Conservation (phyloP, 345 rosid species). For the Lagerstroemia speciosa region DNA sequence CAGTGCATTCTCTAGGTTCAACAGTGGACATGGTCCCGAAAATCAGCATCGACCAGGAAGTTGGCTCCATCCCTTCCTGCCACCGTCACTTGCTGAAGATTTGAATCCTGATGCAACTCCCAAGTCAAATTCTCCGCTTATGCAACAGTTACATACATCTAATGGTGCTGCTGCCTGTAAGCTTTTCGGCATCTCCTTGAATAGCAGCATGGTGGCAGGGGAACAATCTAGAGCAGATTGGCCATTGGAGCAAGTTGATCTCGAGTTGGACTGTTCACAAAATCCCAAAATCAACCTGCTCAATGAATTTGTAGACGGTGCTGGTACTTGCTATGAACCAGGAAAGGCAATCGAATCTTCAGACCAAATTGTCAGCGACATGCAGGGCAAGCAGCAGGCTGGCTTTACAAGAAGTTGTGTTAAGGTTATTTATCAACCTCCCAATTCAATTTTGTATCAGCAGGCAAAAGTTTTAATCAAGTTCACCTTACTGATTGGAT, state of each 20-base stretch:
- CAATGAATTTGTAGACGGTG: not conserved
- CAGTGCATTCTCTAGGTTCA: conserved; percentile 17
- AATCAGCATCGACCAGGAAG: conserved; percentile 20
- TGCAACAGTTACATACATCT: conserved; percentile 24
- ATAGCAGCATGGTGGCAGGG: conserved; percentile 15
- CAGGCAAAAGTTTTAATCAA: not conserved
- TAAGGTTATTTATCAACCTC: conserved; percentile 23
- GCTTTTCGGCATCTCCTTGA: conserved; percentile 44
- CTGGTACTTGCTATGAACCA: conserved; percentile 14
- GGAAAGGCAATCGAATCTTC: conserved; percentile 20
- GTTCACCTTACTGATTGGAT: not conserved
- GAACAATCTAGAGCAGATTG: conserved; percentile 8
- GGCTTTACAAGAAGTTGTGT: conserved; percentile 38
- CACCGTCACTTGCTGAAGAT: conserved; percentile 18
- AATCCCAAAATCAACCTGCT: conserved; percentile 19
- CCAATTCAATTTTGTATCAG: not conserved
- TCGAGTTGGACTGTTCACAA: conserved; percentile 11
- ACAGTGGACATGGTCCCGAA: conserved; percentile 11
- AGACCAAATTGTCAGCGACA: conserved; percentile 17
- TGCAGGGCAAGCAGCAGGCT: conserved; percentile 20
- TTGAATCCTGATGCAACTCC: conserved; percentile 10
- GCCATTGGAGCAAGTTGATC: conserved; percentile 10
- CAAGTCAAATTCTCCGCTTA: conserved; percentile 10
- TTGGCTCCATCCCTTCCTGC: conserved; percentile 25
- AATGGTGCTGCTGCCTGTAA: conserved; percentile 25